These are phyloP conservation scores for Neopestalotiopsis sp. DNA, from an alignment of 2,329 filamentous ascomycete genomes.

Conservation along the genomic window DNA sequence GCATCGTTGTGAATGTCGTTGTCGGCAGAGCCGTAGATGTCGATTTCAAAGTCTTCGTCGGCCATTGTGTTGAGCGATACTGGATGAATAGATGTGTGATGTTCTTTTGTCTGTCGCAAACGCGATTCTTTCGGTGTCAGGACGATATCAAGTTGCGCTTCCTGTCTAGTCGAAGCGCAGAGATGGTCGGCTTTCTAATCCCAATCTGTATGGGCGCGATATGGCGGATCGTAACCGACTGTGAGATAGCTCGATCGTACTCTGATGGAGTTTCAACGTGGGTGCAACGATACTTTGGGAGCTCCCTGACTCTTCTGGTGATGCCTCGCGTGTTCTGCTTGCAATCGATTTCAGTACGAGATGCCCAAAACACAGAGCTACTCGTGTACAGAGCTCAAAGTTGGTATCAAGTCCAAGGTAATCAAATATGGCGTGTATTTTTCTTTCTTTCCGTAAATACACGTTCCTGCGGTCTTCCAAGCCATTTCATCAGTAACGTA, in stretches of 20 bases:
- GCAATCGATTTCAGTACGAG: background rate
- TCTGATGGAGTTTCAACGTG: too few relatives aligned
- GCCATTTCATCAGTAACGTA: conserved; percentile 42
- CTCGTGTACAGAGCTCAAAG: background rate
- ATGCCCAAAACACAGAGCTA: conserved; percentile 1
- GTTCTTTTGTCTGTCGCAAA: background rate
- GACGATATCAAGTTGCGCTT: background rate
- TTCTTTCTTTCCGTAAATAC: conserved; percentile 42
- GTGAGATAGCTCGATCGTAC: too few relatives aligned
- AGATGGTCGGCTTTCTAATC: too few relatives aligned
- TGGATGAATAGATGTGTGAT: background rate
- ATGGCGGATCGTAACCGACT: too few relatives aligned
- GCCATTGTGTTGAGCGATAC: conserved; percentile 54
- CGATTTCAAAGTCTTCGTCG: conserved; percentile 75
- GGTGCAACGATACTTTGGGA: too few relatives aligned
- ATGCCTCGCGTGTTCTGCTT: background rate
- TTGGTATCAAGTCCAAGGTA: conserved; percentile 11
- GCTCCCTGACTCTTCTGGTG: background rate
- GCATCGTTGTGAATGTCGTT: conserved; percentile 37
- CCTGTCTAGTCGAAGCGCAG: too few relatives aligned
- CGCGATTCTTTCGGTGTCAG: background rate
- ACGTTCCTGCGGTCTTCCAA: conserved; percentile 43
- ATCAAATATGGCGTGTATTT: conserved; percentile 42
- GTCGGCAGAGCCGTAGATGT: conserved; percentile 67
- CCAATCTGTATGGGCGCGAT: too few relatives aligned